Evolutionary conservation across 2,329 filamentous ascomycete species (phyloP), one percentile per base, ranked within the genome.

Genomic region (Calcarisporium arbuscula): DNA sequence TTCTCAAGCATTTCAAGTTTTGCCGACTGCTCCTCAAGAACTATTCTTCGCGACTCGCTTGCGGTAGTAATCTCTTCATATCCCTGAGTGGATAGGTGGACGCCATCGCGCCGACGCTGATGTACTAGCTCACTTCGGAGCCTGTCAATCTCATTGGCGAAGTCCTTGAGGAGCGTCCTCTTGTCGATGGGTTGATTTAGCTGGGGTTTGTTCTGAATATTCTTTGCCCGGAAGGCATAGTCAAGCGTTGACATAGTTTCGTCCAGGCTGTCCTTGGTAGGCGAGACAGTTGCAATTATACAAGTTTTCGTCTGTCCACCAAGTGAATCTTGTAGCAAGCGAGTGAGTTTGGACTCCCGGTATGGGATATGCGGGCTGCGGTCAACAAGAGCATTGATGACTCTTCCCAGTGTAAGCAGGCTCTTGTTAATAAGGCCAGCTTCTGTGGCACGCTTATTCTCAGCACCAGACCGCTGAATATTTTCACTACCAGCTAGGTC

Each of bases 371-470:
- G 92, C 1, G 81, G 73, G 56, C 80, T 81, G 50, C 81, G 82
- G 56, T 98, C 94, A 16, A 96, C 92, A 10, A 98, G 73, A 1
- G 92, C 92, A 56, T 98, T 98, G 63, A 98, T 98, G 46, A 98
- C 92, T 46, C 92, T 82, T 7, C 92, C 92, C 4, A 98, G 74
- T 4, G 92, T 98, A 40, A 98, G 74, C 47, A 98, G 68, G 56
- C 88, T 95, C 68, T 96, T 96, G 70, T 98, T 98, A 68, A 98
- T 98, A 35, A 98, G 67, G 15, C 94, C 92, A 26, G 92, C 92
- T 60, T 98, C 92, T 4, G 88, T 80, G 6, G 94, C 94, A 36
- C 94, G 81, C 66, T 98, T 98, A 67, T 98, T 96, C 62, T 96
- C 92, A 1, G 92, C 92, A 22, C 92, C 94, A 45, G 90, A 96